These are phyloP conservation scores for Xerophyta viscosa DNA, from an alignment of 106 monocot genomes.

Conservation along the genomic window DNA sequence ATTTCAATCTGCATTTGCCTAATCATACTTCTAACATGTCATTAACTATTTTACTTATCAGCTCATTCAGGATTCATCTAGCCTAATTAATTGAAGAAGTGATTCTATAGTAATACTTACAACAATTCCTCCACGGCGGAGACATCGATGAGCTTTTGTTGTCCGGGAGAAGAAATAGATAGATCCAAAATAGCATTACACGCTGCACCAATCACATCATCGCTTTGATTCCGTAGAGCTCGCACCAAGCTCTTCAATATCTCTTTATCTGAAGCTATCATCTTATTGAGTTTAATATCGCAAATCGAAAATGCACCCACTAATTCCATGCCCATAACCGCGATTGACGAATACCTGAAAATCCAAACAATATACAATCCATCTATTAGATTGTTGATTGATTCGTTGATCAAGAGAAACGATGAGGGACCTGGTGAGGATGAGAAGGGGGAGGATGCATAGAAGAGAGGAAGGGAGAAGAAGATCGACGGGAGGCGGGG, in stretches of 20 bases:
- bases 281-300: slow-evolving; percentile 31
- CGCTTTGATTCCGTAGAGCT: slow-evolving; percentile 22
- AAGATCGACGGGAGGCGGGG: slow-evolving; percentile 2
- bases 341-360: slow-evolving; percentile 28
- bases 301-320: slow-evolving; percentile 36
- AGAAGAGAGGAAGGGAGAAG: slow-evolving; percentile 21
- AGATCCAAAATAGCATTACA: slow-evolving; percentile 61
- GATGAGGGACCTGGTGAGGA: slow-evolving; percentile 18
- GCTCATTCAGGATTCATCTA: background rate
- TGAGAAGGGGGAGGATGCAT: slow-evolving; percentile 40
- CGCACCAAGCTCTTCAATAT: slow-evolving; percentile 22
- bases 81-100: background rate
- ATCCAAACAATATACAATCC: background rate
- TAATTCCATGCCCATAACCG: slow-evolving; percentile 30
- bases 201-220: slow-evolving; percentile 20
- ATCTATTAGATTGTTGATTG: too few relatives aligned
- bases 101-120: slow-evolving; percentile 31
- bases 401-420: background rate
- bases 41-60: background rate
- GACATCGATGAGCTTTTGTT: slow-evolving; percentile 28
- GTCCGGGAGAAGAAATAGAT: slow-evolving; percentile 33
- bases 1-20: background rate
- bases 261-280: slow-evolving; percentile 26
- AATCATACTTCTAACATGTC: background rate
- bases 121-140: slow-evolving; percentile 31